Evolutionary conservation across 495 filamentous ascomycete genomes (phyloP), one percentile per base, ranked within the genome.

Genomic region (Lasiosphaeriaceae sp.): DNA sequence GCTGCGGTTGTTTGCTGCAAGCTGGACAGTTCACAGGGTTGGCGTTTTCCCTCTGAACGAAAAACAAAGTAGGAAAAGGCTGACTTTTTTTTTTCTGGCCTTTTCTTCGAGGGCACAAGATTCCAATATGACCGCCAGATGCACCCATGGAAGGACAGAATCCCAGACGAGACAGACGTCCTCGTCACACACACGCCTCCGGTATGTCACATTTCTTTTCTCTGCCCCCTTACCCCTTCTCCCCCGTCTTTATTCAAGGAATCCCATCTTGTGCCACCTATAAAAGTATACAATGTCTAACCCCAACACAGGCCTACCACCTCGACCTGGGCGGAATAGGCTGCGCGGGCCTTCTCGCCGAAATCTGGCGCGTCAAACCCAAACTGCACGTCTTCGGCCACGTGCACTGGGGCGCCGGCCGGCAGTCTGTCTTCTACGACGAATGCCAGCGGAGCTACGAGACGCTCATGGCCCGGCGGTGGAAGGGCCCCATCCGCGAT

Each of bases 311-410:
- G 53, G 80, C 82, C 65, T 77, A 84, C 62, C 93, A 97, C 66
- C 83, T 88, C 7, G 93, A 97, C 68, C 68, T 87, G 14, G 83
- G 78, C 1, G 39, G 78, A 0, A 76, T 89, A 50, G 93, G 93
- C 24, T 96, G 90, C 65, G 83, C 86, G 19, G 83, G 77, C 29
- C 80, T 97, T 2, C 78, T 93, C 1, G 72, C 80, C 17, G 90
- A 95, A 58, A 63, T 90, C 26, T 94, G 90, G 90, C 79, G 83
- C 23, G 83, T 94, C 19, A 85, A 83, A 55, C 92, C 93, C 3
- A 74, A 74, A 29, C 73, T 97, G 11, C 93, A 97, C 70, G 80
- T 96, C 54, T 96, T 95, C 71, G 93, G 92, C 5, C 94, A 97
- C 67, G 79, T 95, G 23, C 94, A 97, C 71, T 84, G 75, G 56